These are phyloP conservation scores for Schwanniomyces sp. DNA, from an alignment of 805 yeast genomes.

Conservation along the genomic window DNA sequence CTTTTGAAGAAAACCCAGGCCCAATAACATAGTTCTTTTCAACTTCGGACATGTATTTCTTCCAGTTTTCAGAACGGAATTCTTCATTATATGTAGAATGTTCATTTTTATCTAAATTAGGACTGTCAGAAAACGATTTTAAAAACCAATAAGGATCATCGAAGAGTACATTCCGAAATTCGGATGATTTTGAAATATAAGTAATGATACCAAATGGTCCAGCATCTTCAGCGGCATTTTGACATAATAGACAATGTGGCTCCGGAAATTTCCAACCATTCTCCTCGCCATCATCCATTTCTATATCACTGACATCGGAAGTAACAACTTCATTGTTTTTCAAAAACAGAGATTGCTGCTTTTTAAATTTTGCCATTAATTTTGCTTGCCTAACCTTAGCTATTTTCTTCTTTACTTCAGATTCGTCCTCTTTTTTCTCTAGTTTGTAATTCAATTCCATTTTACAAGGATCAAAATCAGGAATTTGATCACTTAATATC, in stretches of 20 bases:
- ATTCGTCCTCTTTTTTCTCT: conserved; percentile 31
- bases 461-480: conserved; percentile 21
- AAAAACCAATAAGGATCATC: conserved; percentile 63
- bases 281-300: conserved; percentile 38
- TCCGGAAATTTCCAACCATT: conserved; percentile 67
- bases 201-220: conserved; percentile 78
- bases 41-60: conserved; percentile 31
- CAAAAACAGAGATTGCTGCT: conserved; percentile 76
- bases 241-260: conserved; percentile 77
- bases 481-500: conserved; percentile 16
- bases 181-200: conserved; percentile 56
- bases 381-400: conserved; percentile 72
- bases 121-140: conserved; percentile 56
- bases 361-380: conserved; percentile 74
- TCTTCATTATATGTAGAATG: conserved; percentile 13
- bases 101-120: conserved; percentile 39
- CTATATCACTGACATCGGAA: conserved; percentile 39
- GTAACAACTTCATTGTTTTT: conserved; percentile 42
- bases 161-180: conserved; percentile 64
- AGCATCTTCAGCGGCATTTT: conserved; percentile 64
- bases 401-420: conserved; percentile 59
- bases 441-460: conserved; percentile 15
- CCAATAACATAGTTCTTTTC: conserved; percentile 53
- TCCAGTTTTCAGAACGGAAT: conserved; percentile 33
- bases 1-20: conserved; percentile 61